Evolutionary conservation across 2,329 filamentous ascomycete species (phyloP), one percentile per base, ranked within the genome.

Genomic region (Xylaria digitata): DNA sequence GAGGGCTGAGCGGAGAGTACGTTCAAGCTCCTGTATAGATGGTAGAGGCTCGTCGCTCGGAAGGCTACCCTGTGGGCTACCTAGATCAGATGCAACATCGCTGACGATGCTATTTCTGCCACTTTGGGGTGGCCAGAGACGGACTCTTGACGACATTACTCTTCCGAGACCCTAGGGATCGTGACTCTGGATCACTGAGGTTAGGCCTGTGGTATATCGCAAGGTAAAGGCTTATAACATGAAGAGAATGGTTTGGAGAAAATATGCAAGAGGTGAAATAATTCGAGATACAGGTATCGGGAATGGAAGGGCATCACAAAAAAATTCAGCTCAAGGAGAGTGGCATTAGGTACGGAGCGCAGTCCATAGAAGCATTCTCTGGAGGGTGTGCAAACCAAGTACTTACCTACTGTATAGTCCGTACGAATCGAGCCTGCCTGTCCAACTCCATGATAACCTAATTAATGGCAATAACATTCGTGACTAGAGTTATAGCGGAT

Each of bases 1-100:
- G 34, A 79, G 74, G 1, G 76, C 75, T 2, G 74, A 74, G 11
- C 65, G 55, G 4, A 75, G 56, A 46, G 71, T 74, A 42, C 73
- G 69, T 30, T 67, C 37, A n/a, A 76, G 63, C 52, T 72, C 70
- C 17, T 57, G 15, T 26, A 65, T 48, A 6, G 72, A 75, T 6
- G 71, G 73, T n/a, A 74, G 61, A 17, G 67, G 62, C 21, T 65
- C 56, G 49, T 69, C 56, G 7, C 67, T 63, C 17, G 68, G 65
- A 15, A 53, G 45, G 19, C 62, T 69, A 9, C 54, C 58, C 26
- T 34, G 9, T 40, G 11, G 45, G 21, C 61, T 69, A 9, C 54
- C 58, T 37, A 34, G 13, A n/a, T 71, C 63, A 40, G 55, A 34
- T 52, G 70, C 68, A 40, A 53, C 30, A 5, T 69, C 57, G 15